Evolutionary conservation across 805 yeast species (phyloP), one percentile per base, ranked within the genome.

Genomic region (Ogataea paraovalis): DNA sequence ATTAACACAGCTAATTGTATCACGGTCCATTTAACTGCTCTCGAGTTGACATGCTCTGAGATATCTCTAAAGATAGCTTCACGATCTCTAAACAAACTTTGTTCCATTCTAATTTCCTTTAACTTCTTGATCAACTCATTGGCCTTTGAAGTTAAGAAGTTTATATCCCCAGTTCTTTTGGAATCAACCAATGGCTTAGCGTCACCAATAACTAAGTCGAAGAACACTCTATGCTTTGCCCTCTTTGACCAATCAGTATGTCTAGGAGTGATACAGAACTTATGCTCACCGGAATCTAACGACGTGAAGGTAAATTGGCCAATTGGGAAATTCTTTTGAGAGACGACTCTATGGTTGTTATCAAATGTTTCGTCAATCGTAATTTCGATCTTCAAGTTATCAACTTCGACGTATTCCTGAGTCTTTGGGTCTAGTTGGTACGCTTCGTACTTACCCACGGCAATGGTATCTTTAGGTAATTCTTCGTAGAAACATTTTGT

Each of bases 401-500:
- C 68, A 54, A 78, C 80, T 44, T 75, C 74, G 58, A 73, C 70
- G 61, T 74, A 82, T 37, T 74, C 75, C 39, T 68, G 59, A 7
- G 75, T 66, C 30, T 69, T 65, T 18, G 74, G 73, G 55, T 78
- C 74, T 50, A 68, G 74, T 57, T 85, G 90, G 62, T 76, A 76
- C 3, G 87, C 86, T 55, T 85, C 85, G 55, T 87, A 80, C 59
- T 76, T 75, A 46, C 92, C 96, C 48, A 86, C 86, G 20, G 91
- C 85, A 48, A 92, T 75, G n/a, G 95, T 80, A 56, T 83, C 86
- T 53, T 76, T 73, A 16, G 87, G 82, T 50, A 92, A 72, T 51
- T 86, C 95, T 62, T 91, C 94, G 59, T 70, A 85, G 65, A 92
- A 92, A 68, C 98, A 94, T 56, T 81, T 80, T 39, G 81, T 76